Conservation (phyloP, 306 rosid genomes). For the Cucurbita argyrosperma region DNA sequence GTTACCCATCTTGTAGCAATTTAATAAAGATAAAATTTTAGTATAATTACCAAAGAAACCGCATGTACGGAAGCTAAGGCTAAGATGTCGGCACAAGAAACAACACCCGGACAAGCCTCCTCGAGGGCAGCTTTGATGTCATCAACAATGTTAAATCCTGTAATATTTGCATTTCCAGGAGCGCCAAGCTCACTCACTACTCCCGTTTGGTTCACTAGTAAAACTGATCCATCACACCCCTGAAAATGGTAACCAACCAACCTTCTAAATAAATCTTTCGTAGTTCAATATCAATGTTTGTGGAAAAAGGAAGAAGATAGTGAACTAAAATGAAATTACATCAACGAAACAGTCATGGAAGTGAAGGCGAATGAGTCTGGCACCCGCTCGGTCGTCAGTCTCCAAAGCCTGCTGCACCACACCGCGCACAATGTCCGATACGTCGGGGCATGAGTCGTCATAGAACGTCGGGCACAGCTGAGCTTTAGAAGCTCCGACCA, state of each 20-base stretch:
- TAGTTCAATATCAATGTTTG: neutral
- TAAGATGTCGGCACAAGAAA: conserved; percentile 38
- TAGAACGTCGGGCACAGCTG: conserved; percentile 20
- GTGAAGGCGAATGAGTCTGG: conserved; percentile 24
- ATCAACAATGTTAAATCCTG: conserved; percentile 20
- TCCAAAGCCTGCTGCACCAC: conserved; percentile 10
- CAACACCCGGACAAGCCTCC: conserved; percentile 31
- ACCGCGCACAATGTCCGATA: conserved; percentile 3
- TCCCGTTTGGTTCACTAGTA: conserved; percentile 20
- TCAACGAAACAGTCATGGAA: conserved; percentile 25
- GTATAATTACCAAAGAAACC: conserved; percentile 13
- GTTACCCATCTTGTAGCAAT: neutral
- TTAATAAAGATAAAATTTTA: neutral
- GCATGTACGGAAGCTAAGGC: conserved; percentile 26
- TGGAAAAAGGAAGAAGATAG: neutral
- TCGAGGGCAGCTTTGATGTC: conserved; percentile 29
- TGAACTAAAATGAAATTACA: neutral
- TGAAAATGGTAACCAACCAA: neutral
- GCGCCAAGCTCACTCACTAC: conserved; percentile 17
- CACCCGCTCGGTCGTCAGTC: conserved; percentile 14
- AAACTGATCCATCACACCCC: conserved; percentile 39
- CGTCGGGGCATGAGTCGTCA: conserved; percentile 7
- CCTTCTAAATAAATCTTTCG: neutral
- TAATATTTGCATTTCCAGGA: conserved; percentile 3
- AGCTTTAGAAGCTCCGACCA: conserved; percentile 10